These are phyloP conservation scores for Ailanthus altissimus DNA, from an alignment of 345 rosid species.

Conservation along the genomic window DNA sequence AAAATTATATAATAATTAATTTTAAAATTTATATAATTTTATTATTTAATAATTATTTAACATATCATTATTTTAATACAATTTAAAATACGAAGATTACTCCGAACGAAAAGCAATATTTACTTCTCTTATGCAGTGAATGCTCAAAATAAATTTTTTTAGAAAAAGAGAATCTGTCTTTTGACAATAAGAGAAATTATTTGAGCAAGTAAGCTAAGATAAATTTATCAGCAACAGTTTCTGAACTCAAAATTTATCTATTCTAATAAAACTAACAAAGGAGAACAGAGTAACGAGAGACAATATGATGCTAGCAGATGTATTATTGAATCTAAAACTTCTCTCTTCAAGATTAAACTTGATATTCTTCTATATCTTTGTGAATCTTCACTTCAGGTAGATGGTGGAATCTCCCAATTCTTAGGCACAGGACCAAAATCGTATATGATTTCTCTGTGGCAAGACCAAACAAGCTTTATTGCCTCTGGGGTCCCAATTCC, in stretches of 20 bases:
- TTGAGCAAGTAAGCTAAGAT: not conserved
- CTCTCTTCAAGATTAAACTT: not conserved
- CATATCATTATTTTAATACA: too few species aligned
- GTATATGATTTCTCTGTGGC: conserved; percentile 93
- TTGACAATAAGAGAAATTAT: too few species aligned
- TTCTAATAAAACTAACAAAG: not conserved
- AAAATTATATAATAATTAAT: too few species aligned
- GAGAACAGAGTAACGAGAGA: not conserved
- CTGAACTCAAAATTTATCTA: not conserved
- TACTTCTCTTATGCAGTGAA: too few species aligned
- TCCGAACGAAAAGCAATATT: too few species aligned
- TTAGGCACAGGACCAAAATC: conserved; percentile 80
- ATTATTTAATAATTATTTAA: too few species aligned
- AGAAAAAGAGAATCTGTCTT: too few species aligned
- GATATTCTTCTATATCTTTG: not conserved
- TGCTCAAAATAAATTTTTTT: too few species aligned
- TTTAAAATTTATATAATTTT: too few species aligned
- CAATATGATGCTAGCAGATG: not conserved
- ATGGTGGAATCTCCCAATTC: conserved; percentile 75
- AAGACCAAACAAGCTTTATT: conserved; percentile 95
- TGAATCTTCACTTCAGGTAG: conserved; percentile 58
- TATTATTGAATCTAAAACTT: not conserved
- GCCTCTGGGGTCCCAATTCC: conserved; percentile 99
- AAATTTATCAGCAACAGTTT: not conserved
- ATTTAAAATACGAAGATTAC: too few species aligned